Evolutionary conservation across 176 grass and related monocot genomes (phyloP), one percentile per base, ranked within the genome.

Genomic region (Triticum timopheevii): DNA sequence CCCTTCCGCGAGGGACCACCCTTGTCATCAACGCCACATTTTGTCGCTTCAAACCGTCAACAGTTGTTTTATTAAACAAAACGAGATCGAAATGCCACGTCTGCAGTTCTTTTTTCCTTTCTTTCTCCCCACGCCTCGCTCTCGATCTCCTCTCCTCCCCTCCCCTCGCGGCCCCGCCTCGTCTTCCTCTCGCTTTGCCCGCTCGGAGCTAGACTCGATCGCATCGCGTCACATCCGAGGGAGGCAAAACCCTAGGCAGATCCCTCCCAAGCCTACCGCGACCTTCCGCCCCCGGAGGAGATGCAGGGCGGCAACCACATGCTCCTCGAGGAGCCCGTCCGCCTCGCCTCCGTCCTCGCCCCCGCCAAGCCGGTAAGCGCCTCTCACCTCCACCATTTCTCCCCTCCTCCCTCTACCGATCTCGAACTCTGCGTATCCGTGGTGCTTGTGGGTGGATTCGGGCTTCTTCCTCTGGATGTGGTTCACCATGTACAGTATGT

Each of bases 311-410:
- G 86, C 23, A 88, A 80, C 68, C 89, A 98, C 80, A 92, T 98
- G 97, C 88, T 94, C 69, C 80, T 98, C 28, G 97, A 98, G 88
- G 97, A 96, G 88, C 93, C 90, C 64, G 27, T 98, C 73, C 92
- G 94, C 75, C 92, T 98, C 40, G 92, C 88, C 33, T 94, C 93
- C 79, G 88, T 91, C 67, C 93, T 98, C 34, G 11, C 78, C 54
- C 92, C 92, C 9, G 45, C 85, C 77, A 96, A 94, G 89, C 64
- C 84, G 34, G 93, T 98, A 86, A 86, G 91, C 77, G 87, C 70
- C 36, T 31, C 65, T 25, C 44, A 40, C 25, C 64, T 7, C 9
- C 15, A 70, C 67, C 39, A 63, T 78, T 15, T 78, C 66, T 20
- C 25, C 28, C 16, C 17, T 19, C 16, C 27, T 11, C 1, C 42